Conservation (phyloP, 148 eudicot genomes). For the Polygonum maritimum region DNA sequence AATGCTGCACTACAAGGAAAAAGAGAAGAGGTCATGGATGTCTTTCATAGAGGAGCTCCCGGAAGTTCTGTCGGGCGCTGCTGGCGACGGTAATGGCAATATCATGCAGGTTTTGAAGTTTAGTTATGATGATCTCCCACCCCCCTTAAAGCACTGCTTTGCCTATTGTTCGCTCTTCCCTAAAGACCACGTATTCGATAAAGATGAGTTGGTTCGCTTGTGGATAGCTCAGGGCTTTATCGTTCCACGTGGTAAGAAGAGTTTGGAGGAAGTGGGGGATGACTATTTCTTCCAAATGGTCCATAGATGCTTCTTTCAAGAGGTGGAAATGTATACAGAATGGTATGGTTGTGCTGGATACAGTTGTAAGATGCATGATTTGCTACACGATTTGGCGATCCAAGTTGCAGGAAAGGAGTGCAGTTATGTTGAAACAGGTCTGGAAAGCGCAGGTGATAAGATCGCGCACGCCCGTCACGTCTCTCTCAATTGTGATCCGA, state of each 20-base stretch:
- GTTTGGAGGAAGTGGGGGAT: background rate
- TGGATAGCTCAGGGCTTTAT: constrained; percentile 19
- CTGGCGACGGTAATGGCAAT: background rate
- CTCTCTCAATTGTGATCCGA: background rate
- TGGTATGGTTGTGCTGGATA: background rate
- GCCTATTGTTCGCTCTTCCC: constrained; percentile 19
- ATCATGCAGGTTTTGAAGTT: background rate
- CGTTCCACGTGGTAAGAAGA: background rate
- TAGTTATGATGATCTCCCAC: background rate
- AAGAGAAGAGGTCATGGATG: background rate
- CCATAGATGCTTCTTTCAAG: constrained; percentile 7
- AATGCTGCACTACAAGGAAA: background rate
- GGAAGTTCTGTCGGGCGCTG: background rate
- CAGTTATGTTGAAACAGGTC: background rate
- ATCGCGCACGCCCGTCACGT: background rate
- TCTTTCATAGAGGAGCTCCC: background rate
- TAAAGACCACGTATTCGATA: constrained; percentile 1
- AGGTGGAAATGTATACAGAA: background rate
- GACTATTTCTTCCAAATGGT: background rate
- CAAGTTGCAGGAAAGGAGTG: constrained; percentile 4
- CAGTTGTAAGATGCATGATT: constrained; percentile 10
- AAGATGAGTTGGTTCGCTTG: background rate
- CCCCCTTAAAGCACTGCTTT: background rate
- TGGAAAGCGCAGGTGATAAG: background rate
- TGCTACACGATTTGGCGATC: constrained; percentile 9